Base-by-base conservation (phyloP, 2,329 filamentous ascomycete genomes). In the Parasarocladium wereldwijsianum region DNA sequence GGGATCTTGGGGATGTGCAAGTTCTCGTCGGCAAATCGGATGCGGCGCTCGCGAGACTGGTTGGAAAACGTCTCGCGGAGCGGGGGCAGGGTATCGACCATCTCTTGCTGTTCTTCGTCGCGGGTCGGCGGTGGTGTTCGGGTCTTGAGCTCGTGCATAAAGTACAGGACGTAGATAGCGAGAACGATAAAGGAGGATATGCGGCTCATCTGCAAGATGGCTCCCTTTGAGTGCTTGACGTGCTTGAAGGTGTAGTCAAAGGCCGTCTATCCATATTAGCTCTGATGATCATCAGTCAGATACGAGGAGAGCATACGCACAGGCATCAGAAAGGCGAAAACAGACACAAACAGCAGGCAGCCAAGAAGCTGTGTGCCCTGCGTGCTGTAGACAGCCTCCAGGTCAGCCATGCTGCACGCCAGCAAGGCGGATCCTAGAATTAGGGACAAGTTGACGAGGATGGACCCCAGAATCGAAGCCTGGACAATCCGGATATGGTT, bases 351-450 rank as follows among this genome's bases (percentile, higher is more conserved):
- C 2, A 57, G 42, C 2, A 57, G 43, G 18, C 46, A 49, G 6
- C 47, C 49, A 2, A 57, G 32, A 2, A 57, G 43, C 28, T 54
- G 50, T 0, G 51, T 47, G 19, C 51, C 52, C 4, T 43, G 40
- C 6, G 41, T 38, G 32, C 47, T 47, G 32, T 45, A 44, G 8
- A 55, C 52, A 43, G 79, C 74, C 48, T 83, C 76, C 40, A 70
- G 65, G 44, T 69, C 78, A 29, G 71, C 66, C 20, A 82, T 58
- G 29, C 76, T 77, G 37, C 76, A 77, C 5, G 78, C 56, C 2
- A 83, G 51, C 39, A 85, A 79, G 20, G 75, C 74, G 67, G 82
- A 82, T 36, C 80, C 79, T 28, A 85, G 58, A 39, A 84, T 83
- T 23, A 83, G 60, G 4, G 85, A 57, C 26, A 85, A 50, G 42